These are phyloP conservation scores for Eimeria praecox DNA, from an alignment of 169 alveolate species.

Conservation along the genomic window DNA sequence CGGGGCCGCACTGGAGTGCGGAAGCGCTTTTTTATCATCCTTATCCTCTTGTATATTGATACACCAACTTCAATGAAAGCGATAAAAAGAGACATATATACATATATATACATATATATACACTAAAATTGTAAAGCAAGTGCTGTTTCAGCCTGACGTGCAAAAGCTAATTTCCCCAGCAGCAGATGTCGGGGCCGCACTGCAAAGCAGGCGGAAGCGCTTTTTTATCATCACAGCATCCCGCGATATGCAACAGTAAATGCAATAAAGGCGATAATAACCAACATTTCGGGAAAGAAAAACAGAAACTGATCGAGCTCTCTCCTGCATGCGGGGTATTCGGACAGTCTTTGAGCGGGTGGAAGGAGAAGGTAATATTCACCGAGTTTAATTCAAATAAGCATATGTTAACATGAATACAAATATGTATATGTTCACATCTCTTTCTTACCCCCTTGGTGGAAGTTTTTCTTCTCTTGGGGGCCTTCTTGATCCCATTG, in stretches of 20 bases:
- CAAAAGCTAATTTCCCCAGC: conserved; percentile 57
- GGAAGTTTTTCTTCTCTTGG: conserved; percentile 88
- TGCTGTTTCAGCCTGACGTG: conserved; percentile 61
- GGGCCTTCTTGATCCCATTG: conserved; percentile 91
- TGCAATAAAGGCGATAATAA: not conserved
- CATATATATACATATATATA: no score
- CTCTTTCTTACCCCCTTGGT: conserved; percentile 90
- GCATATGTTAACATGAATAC: not conserved
- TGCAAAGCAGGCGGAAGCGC: conserved; percentile 10
- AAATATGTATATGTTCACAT: not conserved
- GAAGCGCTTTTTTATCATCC: conserved; percentile 47
- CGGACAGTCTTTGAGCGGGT: no score
- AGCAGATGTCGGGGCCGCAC: conserved; percentile 14
- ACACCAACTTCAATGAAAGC: no score
- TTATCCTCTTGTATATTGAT: not conserved
- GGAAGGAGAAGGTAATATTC: no score
- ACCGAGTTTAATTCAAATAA: no score
- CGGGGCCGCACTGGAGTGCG: conserved; percentile 38
- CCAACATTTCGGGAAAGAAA: not conserved
- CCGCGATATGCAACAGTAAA: not conserved
- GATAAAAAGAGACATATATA: no score
- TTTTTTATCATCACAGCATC: conserved; percentile 44
- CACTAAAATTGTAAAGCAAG: not conserved
- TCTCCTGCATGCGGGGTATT: no score
- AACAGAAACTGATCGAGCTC: no score